Conservation (phyloP, 73 alveolate species). For the Stentor coeruleus region DNA sequence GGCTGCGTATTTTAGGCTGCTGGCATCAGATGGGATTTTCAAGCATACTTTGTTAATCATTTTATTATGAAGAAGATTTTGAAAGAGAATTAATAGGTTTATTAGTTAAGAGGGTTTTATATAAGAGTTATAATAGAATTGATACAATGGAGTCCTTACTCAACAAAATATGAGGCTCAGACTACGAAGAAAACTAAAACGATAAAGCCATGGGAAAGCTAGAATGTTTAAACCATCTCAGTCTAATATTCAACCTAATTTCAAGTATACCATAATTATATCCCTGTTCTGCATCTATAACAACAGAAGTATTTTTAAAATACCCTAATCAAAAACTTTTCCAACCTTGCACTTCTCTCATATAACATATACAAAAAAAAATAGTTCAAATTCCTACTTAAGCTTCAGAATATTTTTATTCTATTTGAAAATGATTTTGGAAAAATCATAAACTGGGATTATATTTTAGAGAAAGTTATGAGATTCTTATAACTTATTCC, state of each 20-base stretch:
- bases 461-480: not conserved
- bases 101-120: no score
- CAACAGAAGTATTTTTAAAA: slow-evolving; percentile 17
- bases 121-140: no score
- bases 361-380: not conserved
- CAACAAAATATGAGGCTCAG: no score
- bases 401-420: not conserved
- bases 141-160: no score
- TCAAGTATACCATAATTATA: not conserved
- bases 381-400: not conserved
- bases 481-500: not conserved
- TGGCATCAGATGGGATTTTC: not conserved
- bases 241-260: slow-evolving; percentile 7
- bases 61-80: no score
- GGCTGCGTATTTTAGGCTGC: not conserved
- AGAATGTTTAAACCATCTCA: slow-evolving; percentile 13
- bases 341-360: not conserved
- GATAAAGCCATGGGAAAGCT: not conserved
- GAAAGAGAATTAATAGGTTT: no score
- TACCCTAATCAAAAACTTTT: slow-evolving; percentile 6
- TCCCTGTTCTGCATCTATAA: not conserved
- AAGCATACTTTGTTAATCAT: not conserved
- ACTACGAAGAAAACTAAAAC: no score
- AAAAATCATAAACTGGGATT: not conserved
- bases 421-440: not conserved